Evolutionary conservation across 495 filamentous ascomycete genomes (phyloP).

Genomic region (Gamarada debralockiae): DNA sequence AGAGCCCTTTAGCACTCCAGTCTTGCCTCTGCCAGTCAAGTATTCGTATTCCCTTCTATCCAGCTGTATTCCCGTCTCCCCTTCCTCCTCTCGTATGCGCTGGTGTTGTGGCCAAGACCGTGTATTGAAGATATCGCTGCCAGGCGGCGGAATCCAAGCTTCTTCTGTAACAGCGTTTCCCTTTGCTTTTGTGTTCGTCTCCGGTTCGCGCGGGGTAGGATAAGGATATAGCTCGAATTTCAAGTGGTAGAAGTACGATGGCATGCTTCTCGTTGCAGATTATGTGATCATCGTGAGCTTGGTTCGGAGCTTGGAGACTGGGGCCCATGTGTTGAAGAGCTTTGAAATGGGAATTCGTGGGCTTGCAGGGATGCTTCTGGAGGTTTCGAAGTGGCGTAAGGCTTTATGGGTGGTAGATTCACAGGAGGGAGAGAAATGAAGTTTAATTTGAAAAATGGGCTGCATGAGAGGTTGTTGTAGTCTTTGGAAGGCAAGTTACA

Average conservation of each 20-base stretch:
- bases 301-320: slow-evolving; percentile 26
- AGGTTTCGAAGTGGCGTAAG: slow-evolving; percentile 29
- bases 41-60: slow-evolving; percentile 17
- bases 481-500: neutral
- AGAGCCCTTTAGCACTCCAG: neutral
- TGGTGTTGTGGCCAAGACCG: slow-evolving; percentile 37
- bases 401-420: neutral
- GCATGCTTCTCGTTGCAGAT: slow-evolving; percentile 14
- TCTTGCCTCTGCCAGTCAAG: neutral
- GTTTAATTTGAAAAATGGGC: neutral
- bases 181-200: slow-evolving; percentile 5
- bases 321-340: slow-evolving; percentile 27
- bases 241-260: slow-evolving; percentile 80
- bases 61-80: neutral
- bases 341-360: neutral
- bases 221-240: slow-evolving; percentile 75
- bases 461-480: neutral
- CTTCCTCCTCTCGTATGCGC: slow-evolving; percentile 1
- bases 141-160: slow-evolving; percentile 36
- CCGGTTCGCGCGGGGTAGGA: slow-evolving; percentile 20
- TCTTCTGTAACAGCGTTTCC: slow-evolving; percentile 3
- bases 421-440: neutral
- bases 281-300: neutral
- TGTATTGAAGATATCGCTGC: slow-evolving; percentile 43
- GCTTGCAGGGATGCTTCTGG: slow-evolving; percentile 4